Conservation (phyloP, 768 basidiomycete genomes). For the Termitomyces sp. region DNA sequence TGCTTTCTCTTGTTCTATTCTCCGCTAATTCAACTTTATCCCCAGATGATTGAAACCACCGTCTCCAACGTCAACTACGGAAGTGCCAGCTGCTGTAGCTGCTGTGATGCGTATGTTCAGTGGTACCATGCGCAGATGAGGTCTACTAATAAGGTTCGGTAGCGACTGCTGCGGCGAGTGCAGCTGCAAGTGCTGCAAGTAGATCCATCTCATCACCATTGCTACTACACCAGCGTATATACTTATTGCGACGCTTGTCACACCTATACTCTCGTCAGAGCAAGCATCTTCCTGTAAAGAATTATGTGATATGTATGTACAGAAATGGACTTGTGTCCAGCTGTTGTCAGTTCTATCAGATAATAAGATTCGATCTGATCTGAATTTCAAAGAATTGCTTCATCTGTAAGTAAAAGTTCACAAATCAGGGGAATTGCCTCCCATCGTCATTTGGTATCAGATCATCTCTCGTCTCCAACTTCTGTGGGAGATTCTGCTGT, state of each 20-base stretch:
- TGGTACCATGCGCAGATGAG: not conserved
- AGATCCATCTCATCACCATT: not conserved
- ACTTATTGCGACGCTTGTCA: no score
- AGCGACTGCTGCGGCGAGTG: conserved; percentile 15
- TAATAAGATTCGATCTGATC: not conserved
- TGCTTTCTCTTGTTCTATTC: not conserved
- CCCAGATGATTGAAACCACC: conserved; percentile 3
- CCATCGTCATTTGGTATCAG: not conserved
- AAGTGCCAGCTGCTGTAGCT: conserved; percentile 5
- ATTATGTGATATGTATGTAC: no score
- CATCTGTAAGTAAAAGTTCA: no score
- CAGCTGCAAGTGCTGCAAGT: conserved; percentile 16
- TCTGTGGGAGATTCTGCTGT: not conserved
- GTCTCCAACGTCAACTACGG: conserved; percentile 6
- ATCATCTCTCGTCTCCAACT: not conserved
- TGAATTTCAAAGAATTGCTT: no score
- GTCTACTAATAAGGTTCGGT: not conserved
- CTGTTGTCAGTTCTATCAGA: not conserved
- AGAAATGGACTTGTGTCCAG: not conserved
- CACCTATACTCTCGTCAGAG: no score
- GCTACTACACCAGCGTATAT: no score
- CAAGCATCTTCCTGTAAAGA: not conserved
- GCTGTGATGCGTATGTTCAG: conserved; percentile 8
- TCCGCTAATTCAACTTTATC: not conserved
- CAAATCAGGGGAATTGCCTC: not conserved